A percentile compares a stretch with the other conserved stretches of the same genome.
Evolutionary conservation across 2,329 filamentous ascomycete species (phyloP).

Genomic region (Bisporella sp.): DNA sequence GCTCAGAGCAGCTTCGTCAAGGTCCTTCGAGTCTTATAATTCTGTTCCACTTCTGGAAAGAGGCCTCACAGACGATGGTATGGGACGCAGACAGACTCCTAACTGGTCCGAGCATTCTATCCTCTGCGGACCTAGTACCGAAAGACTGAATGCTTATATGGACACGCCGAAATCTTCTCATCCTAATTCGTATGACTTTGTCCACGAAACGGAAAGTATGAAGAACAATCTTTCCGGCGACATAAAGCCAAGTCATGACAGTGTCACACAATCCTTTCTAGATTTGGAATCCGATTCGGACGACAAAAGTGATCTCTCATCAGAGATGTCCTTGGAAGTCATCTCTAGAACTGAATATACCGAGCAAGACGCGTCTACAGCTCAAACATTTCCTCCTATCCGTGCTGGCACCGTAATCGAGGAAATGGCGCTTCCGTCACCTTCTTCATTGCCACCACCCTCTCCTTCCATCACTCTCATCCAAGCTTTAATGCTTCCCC

Average conservation of each 20-base stretch:
- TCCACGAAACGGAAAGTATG: constrained; percentile 47
- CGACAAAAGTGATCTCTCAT: constrained; percentile 49
- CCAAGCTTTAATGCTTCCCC: constrained; percentile 40
- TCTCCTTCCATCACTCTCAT: constrained; percentile 42
- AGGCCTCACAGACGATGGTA: constrained; percentile 46
- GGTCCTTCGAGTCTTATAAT: constrained; percentile 67
- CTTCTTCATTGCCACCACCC: constrained; percentile 26
- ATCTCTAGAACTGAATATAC: constrained; percentile 27
- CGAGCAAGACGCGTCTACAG: constrained; percentile 22
- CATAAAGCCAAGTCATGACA: constrained; percentile 13
- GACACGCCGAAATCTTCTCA: constrained; percentile 26
- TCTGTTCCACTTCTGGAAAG: constrained; percentile 72
- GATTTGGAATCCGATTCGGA: constrained; percentile 29
- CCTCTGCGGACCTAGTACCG: constrained; percentile 41
- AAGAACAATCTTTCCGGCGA: constrained; percentile 14
- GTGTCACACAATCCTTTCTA: constrained; percentile 29
- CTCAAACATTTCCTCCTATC: constrained; percentile 28
- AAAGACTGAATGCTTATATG: constrained; percentile 17
- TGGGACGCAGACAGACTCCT: constrained; percentile 32
- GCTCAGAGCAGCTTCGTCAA: constrained; percentile 44
- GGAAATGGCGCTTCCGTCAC: constrained; percentile 20
- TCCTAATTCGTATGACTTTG: constrained; percentile 44
- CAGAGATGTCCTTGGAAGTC: constrained; percentile 51
- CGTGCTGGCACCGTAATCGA: constrained; percentile 19
- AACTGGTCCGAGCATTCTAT: constrained; percentile 52